phyloP scores from a whole-genome alignment of 2,329 filamentous ascomycete genomes.

The Colletotrichum scovillei region DNA sequence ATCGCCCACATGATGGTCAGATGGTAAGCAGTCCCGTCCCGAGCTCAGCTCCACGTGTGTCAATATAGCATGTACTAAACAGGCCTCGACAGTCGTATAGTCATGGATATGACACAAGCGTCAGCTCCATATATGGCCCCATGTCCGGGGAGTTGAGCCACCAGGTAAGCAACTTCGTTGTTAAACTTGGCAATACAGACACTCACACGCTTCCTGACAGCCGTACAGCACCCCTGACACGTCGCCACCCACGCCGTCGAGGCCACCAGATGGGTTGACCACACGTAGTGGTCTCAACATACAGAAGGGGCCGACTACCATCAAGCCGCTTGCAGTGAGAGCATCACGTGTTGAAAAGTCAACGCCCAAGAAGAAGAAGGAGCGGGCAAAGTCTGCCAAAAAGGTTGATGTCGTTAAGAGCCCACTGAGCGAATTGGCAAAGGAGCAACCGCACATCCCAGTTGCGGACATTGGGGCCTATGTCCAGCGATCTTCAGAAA shows the following conservation, averaged over 20 bases:
- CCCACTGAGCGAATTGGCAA: conserved; percentile 78
- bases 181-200: not conserved
- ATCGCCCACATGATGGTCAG: conserved; percentile 35
- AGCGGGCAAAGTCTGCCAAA: conserved; percentile 54
- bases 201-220: conserved; percentile 39
- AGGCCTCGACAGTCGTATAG: conserved; percentile 10
- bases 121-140: conserved; percentile 26
- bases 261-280: conserved; percentile 48
- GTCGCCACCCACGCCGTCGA: conserved; percentile 60
- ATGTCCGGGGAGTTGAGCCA: conserved; percentile 32
- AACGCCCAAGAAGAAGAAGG: conserved; percentile 51
- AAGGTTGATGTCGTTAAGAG: conserved; percentile 67
- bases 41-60: not conserved
- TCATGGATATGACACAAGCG: conserved; percentile 28
- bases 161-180: conserved; percentile 22
- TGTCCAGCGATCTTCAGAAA: conserved; percentile 77
- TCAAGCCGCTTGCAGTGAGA: conserved; percentile 43
- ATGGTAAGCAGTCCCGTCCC: conserved; percentile 19
- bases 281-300: conserved; percentile 51
- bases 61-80: conserved; percentile 5
- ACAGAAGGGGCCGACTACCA: conserved; percentile 39
- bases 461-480: conserved; percentile 84
- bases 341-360: conserved; percentile 47
- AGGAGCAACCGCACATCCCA: conserved; percentile 68
- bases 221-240: conserved; percentile 63